phyloP scores from a whole-genome alignment of 1,284 basidiomycete species.

The Mrakiaceae sp. region DNA sequence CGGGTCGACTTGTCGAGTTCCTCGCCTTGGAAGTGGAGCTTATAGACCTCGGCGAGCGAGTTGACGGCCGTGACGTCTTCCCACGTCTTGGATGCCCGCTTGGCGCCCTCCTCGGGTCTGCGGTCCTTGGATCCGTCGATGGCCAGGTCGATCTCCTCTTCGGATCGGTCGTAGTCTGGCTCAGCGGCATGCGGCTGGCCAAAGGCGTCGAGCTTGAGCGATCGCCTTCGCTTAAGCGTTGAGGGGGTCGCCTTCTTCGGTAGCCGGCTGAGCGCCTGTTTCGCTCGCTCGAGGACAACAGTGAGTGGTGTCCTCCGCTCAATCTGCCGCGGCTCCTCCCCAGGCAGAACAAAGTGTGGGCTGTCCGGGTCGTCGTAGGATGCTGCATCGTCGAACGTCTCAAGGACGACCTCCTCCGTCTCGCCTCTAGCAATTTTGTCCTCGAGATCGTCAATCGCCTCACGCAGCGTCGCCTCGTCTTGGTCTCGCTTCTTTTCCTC shows the following conservation, averaged over 20 bases:
- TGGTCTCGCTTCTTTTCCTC: conserved; percentile 30
- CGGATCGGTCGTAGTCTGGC: background rate
- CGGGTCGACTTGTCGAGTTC: conserved; percentile 69
- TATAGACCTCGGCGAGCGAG: conserved; percentile 83
- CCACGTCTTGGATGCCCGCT: conserved; percentile 44
- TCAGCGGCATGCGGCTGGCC: background rate
- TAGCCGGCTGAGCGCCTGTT: background rate
- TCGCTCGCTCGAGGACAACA: no score
- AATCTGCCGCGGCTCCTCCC: conserved; percentile 17
- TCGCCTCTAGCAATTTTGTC: conserved; percentile 28
- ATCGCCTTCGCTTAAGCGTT: background rate
- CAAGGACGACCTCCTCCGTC: conserved; percentile 25
- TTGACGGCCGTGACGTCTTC: conserved; percentile 87
- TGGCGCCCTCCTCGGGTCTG: conserved; percentile 12
- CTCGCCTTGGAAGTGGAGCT: conserved; percentile 68
- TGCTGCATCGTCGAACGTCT: conserved; percentile 28
- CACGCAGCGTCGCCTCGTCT: conserved; percentile 36
- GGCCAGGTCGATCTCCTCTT: background rate
- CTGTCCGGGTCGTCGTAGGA: background rate
- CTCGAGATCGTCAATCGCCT: conserved; percentile 22
- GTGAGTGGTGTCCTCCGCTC: background rate
- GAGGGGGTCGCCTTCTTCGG: background rate
- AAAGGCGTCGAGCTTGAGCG: conserved; percentile 1
- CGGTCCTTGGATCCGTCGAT: conserved; percentile 18
- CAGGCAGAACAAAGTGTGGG: background rate